Evolutionary conservation across 1,284 basidiomycete species (phyloP).

Genomic region (Phellopilus nigrolimitatus): DNA sequence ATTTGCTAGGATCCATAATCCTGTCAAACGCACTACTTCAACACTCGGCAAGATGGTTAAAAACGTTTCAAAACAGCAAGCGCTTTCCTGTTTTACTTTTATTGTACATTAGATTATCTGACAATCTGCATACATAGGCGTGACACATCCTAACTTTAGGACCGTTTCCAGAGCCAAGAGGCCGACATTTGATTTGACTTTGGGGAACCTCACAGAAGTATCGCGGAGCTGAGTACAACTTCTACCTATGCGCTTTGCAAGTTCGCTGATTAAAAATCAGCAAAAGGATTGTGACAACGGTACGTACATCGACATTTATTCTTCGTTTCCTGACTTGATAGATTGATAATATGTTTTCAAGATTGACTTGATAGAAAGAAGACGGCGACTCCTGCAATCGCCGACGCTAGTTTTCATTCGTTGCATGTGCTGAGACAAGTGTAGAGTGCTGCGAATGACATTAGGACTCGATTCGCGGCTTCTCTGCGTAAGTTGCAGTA

Average conservation of each 20-base stretch:
- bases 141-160: too few species aligned
- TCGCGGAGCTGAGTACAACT: constrained; percentile 43
- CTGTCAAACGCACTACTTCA: too few species aligned
- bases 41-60: too few species aligned
- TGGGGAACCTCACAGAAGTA: constrained; percentile 44
- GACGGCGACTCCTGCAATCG: constrained; percentile 42
- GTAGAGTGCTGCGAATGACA: constrained; percentile 25
- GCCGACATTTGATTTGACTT: constrained; percentile 14
- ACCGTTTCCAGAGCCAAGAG: too few species aligned
- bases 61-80: too few species aligned
- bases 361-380: constrained; percentile 48
- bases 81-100: too few species aligned
- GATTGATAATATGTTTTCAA: constrained; percentile 13
- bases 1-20: too few species aligned
- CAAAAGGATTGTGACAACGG: constrained; percentile 48
- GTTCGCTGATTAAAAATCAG: constrained; percentile 39
- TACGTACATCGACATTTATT: constrained; percentile 36
- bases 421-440: constrained; percentile 43
- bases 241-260: constrained; percentile 42
- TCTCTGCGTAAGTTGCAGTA: too few species aligned
- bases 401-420: constrained; percentile 55
- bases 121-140: too few species aligned
- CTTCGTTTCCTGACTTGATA: constrained; percentile 19
- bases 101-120: too few species aligned
- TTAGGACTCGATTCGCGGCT: not conserved